Evolutionary conservation across 441 rosid species (phyloP), one percentile per base, ranked within the genome.

Genomic region (Raphanus hybrid): DNA sequence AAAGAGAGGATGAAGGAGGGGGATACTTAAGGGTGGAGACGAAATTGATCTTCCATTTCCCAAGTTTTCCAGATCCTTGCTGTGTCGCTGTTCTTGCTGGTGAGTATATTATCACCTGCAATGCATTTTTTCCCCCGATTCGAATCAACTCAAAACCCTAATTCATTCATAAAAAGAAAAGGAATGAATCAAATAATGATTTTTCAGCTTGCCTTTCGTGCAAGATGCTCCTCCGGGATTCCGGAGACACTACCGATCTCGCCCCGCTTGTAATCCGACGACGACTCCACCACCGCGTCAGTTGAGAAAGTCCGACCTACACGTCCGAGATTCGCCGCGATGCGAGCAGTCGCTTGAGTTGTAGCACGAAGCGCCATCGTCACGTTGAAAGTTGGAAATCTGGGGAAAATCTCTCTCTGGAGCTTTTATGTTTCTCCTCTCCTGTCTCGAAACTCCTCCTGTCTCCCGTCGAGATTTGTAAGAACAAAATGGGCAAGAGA

Each of bases 61-160:
- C 97, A 82, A 89, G 83, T 80, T 93, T 89, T 70, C 98, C 97
- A 60, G 97, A 92, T 78, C 97, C 97, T 85, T 90, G 96, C 71
- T 92, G 97, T 10, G 93, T 50, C 41, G 99, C 97, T 29, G 94
- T 85, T 84, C 97, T 90, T 20, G 97, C 94, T 18, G 98, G 95
- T 27, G 97, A 91, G 77, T 86, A 91, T 69, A 95, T 90, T 20
- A 95, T 81, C 79, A 95, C 96, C 94, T 94, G 85, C 5, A 35
- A 71, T 20, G 0, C 23, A 16, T 8, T 39, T 29, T 3, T 29
- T n/a, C n/a, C 34, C 34, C 5, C 34, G 0, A 29, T 29, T 29
- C 34, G 0, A 29, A 29, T 29, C 34, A 3, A 23, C 3, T 8
- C 11, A 41, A 41, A 37, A 66, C 41, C 72, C 75, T 71, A 67